Percentiles rank a stretch among this genome's conserved stretches.
Evolutionary conservation across 768 basidiomycete genomes (phyloP).

Genomic region (Sporobolomyces pararoseus): DNA sequence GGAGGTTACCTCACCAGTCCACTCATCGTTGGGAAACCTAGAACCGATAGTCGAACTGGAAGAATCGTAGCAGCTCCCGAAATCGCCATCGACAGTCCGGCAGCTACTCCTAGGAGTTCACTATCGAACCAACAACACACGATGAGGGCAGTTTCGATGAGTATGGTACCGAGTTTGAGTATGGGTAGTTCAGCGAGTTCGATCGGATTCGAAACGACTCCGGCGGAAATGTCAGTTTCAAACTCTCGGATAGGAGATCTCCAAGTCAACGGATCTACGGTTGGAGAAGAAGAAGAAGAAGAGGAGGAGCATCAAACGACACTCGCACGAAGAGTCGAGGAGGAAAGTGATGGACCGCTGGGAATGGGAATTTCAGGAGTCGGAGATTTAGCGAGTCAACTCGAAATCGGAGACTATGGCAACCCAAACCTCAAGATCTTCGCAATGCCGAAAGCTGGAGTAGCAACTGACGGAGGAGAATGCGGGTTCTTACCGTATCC

Average conservation of each 20-base stretch:
- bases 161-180: constrained; percentile 32
- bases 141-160: neutral
- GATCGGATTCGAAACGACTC: constrained; percentile 1
- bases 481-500: constrained; percentile 42
- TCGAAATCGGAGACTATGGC: constrained; percentile 36
- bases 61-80: constrained; percentile 25
- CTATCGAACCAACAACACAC: constrained; percentile 13
- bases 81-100: constrained; percentile 37
- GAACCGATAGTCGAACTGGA: constrained; percentile 25
- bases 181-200: constrained; percentile 28
- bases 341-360: constrained; percentile 10
- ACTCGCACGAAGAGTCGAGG: neutral
- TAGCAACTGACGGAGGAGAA: constrained; percentile 12
- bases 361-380: constrained; percentile 41
- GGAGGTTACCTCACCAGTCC: constrained; percentile 47
- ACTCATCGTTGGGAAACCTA: constrained; percentile 29
- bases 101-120: constrained; percentile 6
- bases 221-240: constrained; percentile 16
- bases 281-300: neutral
- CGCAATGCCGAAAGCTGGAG: constrained; percentile 27
- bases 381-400: constrained; percentile 12
- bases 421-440: constrained; percentile 35
- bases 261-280: neutral
- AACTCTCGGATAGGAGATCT: neutral
- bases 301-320: too few relatives aligned